Evolutionary conservation across 352 stramenopile species (phyloP), one percentile per base, ranked within the genome.

Genomic region (Phytophthora chlamydospora): DNA sequence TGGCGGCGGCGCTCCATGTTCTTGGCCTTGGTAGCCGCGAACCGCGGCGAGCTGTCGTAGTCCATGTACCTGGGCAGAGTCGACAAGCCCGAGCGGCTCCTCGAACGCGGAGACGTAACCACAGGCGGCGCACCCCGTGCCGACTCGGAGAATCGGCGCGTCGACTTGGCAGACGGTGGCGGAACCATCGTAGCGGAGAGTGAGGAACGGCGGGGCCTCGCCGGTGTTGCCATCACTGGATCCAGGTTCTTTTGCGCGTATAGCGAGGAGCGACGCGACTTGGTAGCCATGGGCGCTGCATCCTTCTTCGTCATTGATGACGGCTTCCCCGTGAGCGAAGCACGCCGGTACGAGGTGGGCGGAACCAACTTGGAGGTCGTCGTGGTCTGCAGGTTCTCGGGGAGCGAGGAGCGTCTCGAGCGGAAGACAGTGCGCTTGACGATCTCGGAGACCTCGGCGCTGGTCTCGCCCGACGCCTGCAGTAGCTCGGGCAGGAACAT

Each of bases 41-140:
- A 80, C n/a, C 68, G 72, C 27, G 64, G 52, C 21, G 72, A 75
- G 17, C 58, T 75, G 6, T 66, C 54, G 48, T 80, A 80, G 53
- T 75, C 57, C 56, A 80, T 61, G 54, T 77, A 80, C 7, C 72
- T 47, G 41, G 68, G 41, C 13, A 53, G 36, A 24, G 44, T 50
- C 34, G 58, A 54, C 35, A 49, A 62, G 7, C 36, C 58, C 8
- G 60, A 63, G 40, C 35, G 55, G 46, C 24, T 24, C 16, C 33
- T 66, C 21, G 31, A 27, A 21, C 39, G 40, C 14, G 60, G 39
- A 29, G 49, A 68, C n/a, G 48, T 7, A 39, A 44, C 16, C 34
- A 53, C 24, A 36, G 34, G 17, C 27, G 43, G 40, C 16, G 47
- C 31, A 51, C 16, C 12, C 9, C 35, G 45, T 14, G 49, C 24